Evolutionary conservation across 2,329 filamentous ascomycete species (phyloP), one percentile per base, ranked within the genome.

Genomic region (Truncatella angustata): DNA sequence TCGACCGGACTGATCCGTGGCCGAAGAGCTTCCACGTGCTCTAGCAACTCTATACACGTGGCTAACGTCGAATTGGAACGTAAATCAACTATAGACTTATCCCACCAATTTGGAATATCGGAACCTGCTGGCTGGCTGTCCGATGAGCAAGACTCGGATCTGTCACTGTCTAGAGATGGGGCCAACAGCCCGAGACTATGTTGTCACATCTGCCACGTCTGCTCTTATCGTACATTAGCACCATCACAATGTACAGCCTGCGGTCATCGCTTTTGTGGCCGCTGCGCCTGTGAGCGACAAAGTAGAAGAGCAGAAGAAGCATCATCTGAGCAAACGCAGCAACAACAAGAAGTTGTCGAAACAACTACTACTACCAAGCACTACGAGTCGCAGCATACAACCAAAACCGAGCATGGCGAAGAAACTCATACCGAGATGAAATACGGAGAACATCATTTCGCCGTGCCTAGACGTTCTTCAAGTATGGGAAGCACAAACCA

Each of bases 211-310:
- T 83, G 80, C 54, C 80, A 82, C 57, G 64, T 77, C 9, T 84
- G 79, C 57, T 73, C 72, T 11, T 69, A 71, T 40, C 66, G 65
- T 36, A 69, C 75, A 34, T 66, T 60, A 40, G 64, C 67, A 11
- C 65, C 67, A 26, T 65, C 65, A 7, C 68, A 69, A 42, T 83
- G 79, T 56, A 60, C 67, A 26, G 70, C 70, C 37, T 83, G 80
- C 56, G 77, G 75, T 1, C 80, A 83, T 60, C 70, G 68, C 9
- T 71, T 79, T 14, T 83, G 79, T 57, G 55, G 64, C 28, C 74
- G 74, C 50, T 82, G 79, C 56, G 66, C 62, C 7, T 70, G 66
- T 39, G 69, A 75, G 47, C 52, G 70, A 9, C 59, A 63, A 3
- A 50, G 61, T 21, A 57, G 54, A 12, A 56, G 54, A 9, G 56